Evolutionary conservation across 2,329 filamentous ascomycete species (phyloP).

Genomic region (Fusarium papillatum): DNA sequence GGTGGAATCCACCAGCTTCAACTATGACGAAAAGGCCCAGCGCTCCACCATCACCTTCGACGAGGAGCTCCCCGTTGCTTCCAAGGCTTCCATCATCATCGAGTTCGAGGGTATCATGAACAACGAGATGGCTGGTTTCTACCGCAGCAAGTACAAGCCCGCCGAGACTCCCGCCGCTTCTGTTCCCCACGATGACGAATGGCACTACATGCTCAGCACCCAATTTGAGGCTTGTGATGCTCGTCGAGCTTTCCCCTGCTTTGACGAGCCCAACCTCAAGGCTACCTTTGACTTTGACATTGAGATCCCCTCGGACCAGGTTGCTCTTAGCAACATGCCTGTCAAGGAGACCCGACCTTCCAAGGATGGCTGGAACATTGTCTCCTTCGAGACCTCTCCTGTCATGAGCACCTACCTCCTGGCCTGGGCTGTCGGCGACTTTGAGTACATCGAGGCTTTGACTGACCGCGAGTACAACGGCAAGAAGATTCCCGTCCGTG

Average conservation of each 20-base stretch:
- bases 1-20: slow-evolving; percentile 75
- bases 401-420: slow-evolving; percentile 94
- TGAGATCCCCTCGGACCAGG: slow-evolving; percentile 89
- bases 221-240: slow-evolving; percentile 99
- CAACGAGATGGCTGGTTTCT: slow-evolving; percentile 94
- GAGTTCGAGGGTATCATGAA: slow-evolving; percentile 88
- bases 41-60: slow-evolving; percentile 84
- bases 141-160: slow-evolving; percentile 94
- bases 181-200: slow-evolving; percentile 80
- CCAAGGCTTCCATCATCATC: slow-evolving; percentile 77
- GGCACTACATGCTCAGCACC: slow-evolving; percentile 88
- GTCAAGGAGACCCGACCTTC: slow-evolving; percentile 76
- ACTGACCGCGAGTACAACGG: slow-evolving; percentile 93
- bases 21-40: slow-evolving; percentile 88
- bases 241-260: slow-evolving; percentile 95
- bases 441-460: slow-evolving; percentile 94
- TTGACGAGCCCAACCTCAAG: slow-evolving; percentile 98
- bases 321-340: slow-evolving; percentile 96
- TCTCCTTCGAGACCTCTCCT: slow-evolving; percentile 87
- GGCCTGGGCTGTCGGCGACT: slow-evolving; percentile 96
- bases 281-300: slow-evolving; percentile 95
- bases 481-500: slow-evolving; percentile 90
- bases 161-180: slow-evolving; percentile 78
- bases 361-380: slow-evolving; percentile 76
- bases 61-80: slow-evolving; percentile 76